Conservation (phyloP, 257 asterid species). For the Scutellaria minor region DNA sequence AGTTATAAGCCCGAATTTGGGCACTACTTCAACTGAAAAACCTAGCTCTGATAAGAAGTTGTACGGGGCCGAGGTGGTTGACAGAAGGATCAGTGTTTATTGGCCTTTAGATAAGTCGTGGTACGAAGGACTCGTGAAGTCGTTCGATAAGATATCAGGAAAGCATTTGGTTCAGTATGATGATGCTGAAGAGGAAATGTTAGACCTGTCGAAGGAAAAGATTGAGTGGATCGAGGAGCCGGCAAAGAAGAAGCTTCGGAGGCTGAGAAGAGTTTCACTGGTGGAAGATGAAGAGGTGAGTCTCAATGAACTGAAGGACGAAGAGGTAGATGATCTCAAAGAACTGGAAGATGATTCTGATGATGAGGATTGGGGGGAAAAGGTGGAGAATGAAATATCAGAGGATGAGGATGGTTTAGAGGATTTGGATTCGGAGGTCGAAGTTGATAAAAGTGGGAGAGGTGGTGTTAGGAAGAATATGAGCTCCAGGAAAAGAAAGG, state of each 20-base stretch:
- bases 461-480: constrained; percentile 34
- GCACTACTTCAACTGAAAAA: constrained; percentile 38
- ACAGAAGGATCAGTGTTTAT: constrained; percentile 61
- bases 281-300: constrained; percentile 59
- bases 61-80: constrained; percentile 66
- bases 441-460: constrained; percentile 44
- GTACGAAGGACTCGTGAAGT: constrained; percentile 79
- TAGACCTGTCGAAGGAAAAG: constrained; percentile 61
- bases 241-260: constrained; percentile 58
- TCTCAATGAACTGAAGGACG: constrained; percentile 39
- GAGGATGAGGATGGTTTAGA: constrained; percentile 60
- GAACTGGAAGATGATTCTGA: constrained; percentile 61
- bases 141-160: constrained; percentile 68
- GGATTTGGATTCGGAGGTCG: constrained; percentile 68
- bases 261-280: constrained; percentile 54
- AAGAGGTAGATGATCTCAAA: constrained; percentile 41
- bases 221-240: constrained; percentile 66
- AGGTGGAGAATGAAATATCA: constrained; percentile 45
- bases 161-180: constrained; percentile 87
- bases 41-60: constrained; percentile 37
- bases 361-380: constrained; percentile 78
- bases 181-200: constrained; percentile 82
- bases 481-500: constrained; percentile 54
- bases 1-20: constrained; percentile 48
- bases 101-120: constrained; percentile 87